A percentile compares a stretch with the other conserved stretches of the same genome.
These are phyloP conservation scores for Fusarium azukiicola DNA, from an alignment of 2,329 filamentous ascomycete species.

Conservation along the genomic window DNA sequence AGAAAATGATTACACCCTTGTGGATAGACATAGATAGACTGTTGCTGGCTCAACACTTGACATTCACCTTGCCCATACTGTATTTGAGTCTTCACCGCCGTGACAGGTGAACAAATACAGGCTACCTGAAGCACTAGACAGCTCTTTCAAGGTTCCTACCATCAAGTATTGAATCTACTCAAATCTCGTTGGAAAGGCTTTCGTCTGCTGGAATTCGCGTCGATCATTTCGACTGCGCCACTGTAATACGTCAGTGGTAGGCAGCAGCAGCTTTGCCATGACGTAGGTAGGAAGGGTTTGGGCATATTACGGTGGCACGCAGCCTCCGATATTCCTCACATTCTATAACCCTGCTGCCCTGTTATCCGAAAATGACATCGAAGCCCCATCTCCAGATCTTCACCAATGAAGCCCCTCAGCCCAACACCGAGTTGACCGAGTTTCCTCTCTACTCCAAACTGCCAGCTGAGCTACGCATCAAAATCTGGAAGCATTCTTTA, in stretches of 20 bases:
- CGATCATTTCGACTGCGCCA: not conserved
- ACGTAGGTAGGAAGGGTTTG: not conserved
- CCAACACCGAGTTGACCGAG: not conserved
- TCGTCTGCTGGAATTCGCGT: no score
- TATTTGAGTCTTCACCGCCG: no score
- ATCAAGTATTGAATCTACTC: not conserved
- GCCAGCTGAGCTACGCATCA: not conserved
- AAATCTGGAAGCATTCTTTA: not conserved
- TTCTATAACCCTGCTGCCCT: no score
- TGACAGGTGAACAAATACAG: not conserved
- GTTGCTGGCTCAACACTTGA: constrained; percentile 12
- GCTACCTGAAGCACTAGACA: no score
- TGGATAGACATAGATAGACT: constrained; percentile 9
- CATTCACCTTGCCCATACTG: not conserved
- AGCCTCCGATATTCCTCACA: no score
- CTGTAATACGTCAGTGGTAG: not conserved
- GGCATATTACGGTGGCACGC: no score
- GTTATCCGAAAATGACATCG: not conserved
- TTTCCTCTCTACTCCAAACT: not conserved
- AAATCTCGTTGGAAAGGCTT: not conserved
- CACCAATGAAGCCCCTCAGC: not conserved
- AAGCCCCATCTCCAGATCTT: constrained; percentile 6
- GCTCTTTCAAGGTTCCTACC: not conserved
- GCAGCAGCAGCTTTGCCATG: not conserved
- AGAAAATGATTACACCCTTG: not conserved